Evolutionary conservation across 257 asterid species (phyloP).

Genomic region (Solanum chaucha): DNA sequence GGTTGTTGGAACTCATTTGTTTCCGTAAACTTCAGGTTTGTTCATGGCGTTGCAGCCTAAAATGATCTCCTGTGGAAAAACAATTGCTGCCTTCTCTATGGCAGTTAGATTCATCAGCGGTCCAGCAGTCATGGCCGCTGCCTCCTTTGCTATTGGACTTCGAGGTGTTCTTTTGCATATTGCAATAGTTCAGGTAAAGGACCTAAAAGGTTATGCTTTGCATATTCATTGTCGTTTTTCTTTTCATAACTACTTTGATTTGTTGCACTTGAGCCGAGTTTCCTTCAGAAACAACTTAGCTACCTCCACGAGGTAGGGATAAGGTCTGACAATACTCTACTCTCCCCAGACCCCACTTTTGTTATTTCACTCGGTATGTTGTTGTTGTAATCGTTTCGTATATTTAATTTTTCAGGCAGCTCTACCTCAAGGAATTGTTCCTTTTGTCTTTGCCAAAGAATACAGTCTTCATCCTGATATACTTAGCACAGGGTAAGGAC

Average conservation of each 20-base stretch:
- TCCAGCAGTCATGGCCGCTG: constrained; percentile 76
- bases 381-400: not conserved
- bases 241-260: not conserved
- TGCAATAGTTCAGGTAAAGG: constrained; percentile 56
- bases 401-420: constrained; percentile 38
- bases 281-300: not conserved
- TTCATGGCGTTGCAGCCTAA: constrained; percentile 70
- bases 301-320: not conserved
- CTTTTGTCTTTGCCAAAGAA: constrained; percentile 66
- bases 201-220: not conserved
- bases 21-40: constrained; percentile 29
- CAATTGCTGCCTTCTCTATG: constrained; percentile 53
- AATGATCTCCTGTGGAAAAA: constrained; percentile 59
- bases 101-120: constrained; percentile 47
- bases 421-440: constrained; percentile 68
- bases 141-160: constrained; percentile 58
- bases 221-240: not conserved
- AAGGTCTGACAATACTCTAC: not conserved
- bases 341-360: not conserved
- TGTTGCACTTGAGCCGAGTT: not conserved
- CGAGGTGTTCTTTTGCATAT: constrained; percentile 49
- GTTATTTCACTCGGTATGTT: not conserved
- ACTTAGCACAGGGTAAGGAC: constrained; percentile 60
- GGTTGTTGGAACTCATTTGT: not conserved
- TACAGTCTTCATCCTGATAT: constrained; percentile 64